A percentile compares a stretch with the other conserved stretches of the same genome.
phyloP scores from a whole-genome alignment of 2,329 filamentous ascomycete genomes.

The Cladophialophora yegresii region DNA sequence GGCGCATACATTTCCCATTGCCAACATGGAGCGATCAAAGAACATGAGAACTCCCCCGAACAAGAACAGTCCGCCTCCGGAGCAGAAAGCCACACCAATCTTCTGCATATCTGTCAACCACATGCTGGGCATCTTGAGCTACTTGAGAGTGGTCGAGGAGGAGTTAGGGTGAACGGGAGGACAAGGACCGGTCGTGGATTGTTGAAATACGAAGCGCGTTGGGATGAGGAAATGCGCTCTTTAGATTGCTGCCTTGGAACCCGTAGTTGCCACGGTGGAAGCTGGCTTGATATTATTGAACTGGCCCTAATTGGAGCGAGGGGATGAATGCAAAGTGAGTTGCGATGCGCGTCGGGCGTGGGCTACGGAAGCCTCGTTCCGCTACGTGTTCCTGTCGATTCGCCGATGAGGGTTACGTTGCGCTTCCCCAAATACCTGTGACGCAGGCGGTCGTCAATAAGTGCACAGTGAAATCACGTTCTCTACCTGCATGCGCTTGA shows the following conservation, averaged over 20 bases:
- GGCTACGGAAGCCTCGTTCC: background rate
- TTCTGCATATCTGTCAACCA: conserved; percentile 97
- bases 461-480: background rate
- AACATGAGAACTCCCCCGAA: conserved; percentile 93
- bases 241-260: background rate
- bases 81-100: conserved; percentile 96
- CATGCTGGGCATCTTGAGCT: conserved; percentile 74
- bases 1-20: conserved; percentile 83
- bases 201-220: background rate
- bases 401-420: conserved; percentile 5
- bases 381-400: conserved; percentile 13
- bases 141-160: background rate
- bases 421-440: conserved; percentile 1
- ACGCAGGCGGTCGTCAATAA: background rate
- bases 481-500: background rate
- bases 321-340: background rate
- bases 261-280: conserved; percentile 1
- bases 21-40: conserved; percentile 67
- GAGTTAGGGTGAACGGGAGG: background rate
- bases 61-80: conserved; percentile 91
- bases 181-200: background rate
- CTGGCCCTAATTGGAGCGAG: conserved; percentile 25
- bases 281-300: conserved; percentile 19
- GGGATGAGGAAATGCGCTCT: background rate
- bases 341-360: conserved; percentile 18